Evolutionary conservation across 306 rosid species (phyloP), one percentile per base, ranked within the genome.

Genomic region (Fragaria iinumae): DNA sequence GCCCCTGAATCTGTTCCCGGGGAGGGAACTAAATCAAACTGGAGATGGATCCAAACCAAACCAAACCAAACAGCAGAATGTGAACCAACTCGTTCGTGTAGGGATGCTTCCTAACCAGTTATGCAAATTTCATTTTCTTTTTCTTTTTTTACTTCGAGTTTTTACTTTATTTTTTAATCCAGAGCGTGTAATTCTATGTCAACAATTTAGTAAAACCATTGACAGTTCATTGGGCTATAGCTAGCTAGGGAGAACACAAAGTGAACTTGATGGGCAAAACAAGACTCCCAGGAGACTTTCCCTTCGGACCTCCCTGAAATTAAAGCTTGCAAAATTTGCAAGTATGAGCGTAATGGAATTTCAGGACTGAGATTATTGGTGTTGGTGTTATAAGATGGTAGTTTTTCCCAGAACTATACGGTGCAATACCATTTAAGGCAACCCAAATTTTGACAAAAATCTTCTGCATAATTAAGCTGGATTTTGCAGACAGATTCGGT

Each of bases 1-100:
- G 8, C 90, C 96, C 96, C 75, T 76, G 21, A 11, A 27, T 14
- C 47, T 67, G 47, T 73, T 73, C 74, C 68, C 74, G 52, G 52
- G 68, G 59, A 74, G 45, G 60, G 67, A 41, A 39, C 68, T 62
- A 56, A 43, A 43, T 56, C 77, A 57, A 57, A 57, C 50, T 56
- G 52, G 52, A 23, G 47, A 55, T 56, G 53, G 27, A 62, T 62
- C 17, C 41, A 6, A 62, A 29, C 67, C 65, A 62, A 62, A 29
- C 67, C 65, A 62, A 62, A 62, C 39, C 41, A 27, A 32, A n/a
- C 32, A 60, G 4, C 38, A 10, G 39, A 62, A 56, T 21, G 67
- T 12, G 67, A 62, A 62, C 67, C 39, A 62, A 5, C 18, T 29
- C 38, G 41, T 29, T 29, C 32, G 32, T 29, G 32, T 29, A 29